phyloP scores from a whole-genome alignment of 1,139 yeast genomes.

The Hyphopichia pseudoburtonii region DNA sequence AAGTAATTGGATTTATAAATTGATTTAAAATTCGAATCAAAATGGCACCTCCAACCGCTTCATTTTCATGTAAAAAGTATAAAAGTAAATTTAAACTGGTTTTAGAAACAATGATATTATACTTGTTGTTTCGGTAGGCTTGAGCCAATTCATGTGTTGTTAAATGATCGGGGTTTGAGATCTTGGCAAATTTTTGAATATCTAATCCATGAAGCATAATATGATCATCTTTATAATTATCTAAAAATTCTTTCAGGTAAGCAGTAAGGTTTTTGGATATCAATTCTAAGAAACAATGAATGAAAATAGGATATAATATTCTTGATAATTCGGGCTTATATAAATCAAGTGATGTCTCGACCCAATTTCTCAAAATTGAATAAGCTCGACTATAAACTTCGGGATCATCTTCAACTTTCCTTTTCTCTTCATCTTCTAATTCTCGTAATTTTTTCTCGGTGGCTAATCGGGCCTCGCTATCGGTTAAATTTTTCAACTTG shows the following conservation, averaged over 20 bases:
- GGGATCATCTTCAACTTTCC: constrained; percentile 55
- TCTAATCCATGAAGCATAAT: constrained; percentile 76
- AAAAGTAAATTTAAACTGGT: constrained; percentile 82
- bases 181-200: constrained; percentile 65
- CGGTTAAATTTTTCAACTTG: constrained; percentile 40
- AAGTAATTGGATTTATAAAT: constrained; percentile 69
- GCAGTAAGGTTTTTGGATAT: constrained; percentile 59
- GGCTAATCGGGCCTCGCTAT: constrained; percentile 40
- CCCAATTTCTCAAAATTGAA: constrained; percentile 80
- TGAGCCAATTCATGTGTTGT: constrained; percentile 80
- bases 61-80: constrained; percentile 88
- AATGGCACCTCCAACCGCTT: constrained; percentile 88
- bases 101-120: constrained; percentile 73
- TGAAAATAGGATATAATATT: constrained; percentile 84
- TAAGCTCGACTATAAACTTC: constrained; percentile 77
- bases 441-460: constrained; percentile 44
- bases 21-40: constrained; percentile 84
- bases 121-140: constrained; percentile 71
- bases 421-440: constrained; percentile 41
- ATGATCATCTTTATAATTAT: constrained; percentile 73
- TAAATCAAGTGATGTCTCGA: constrained; percentile 85
- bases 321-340: constrained; percentile 87
- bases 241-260: constrained; percentile 74
- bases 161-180: constrained; percentile 78
- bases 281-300: constrained; percentile 82